Evolutionary conservation across 2,329 filamentous ascomycete species (phyloP), one percentile per base, ranked within the genome.

Genomic region (Colletotrichum shisoi): DNA sequence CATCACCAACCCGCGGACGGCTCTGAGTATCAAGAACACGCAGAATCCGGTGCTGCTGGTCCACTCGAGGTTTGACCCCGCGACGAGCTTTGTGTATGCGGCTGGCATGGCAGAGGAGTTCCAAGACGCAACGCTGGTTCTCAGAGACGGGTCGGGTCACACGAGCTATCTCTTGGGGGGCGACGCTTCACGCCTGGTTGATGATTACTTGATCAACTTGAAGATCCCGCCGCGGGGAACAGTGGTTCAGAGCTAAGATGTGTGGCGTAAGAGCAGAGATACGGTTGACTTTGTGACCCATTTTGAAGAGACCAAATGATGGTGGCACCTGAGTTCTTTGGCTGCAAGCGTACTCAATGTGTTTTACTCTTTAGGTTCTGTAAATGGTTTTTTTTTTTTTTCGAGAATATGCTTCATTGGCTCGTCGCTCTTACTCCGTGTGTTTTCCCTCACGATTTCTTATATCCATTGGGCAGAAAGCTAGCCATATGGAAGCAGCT

Each of bases 61-160:
- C 9, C 60, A 63, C 17, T 67, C 64, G 5, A 48, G 60, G 5
- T 63, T 67, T 8, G 64, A 67, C 7, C 64, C 64, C 0, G 64
- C 64, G 1, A 67, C 64, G 4, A 67, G 64, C 31, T 27, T 67
- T 4, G 64, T 63, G 2, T 67, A 67, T 17, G 64, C 64, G 0
- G 53, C 42, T 2, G 64, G 64, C 4, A 67, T 67, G 64, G n/a
- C 13, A 21, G 64, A 54, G 15, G 64, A 67, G 53, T 63, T 67
- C 3, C 60, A 63, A n/a, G 54, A 57, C 13, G 60, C 64, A 0
- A 64, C 19, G 0, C 17, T 67, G 24, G 34, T 67, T 1, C 40
- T 67, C 9, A 46, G 64, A 44, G 60, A 67, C n/a, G 64, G 64
- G 3, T 67, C 60, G 1, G 64, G 64, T 13, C 64, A 67, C 9